phyloP scores from a whole-genome alignment of 2,329 filamentous ascomycete genomes.

The Zelopaecilomyces penicillatus region DNA sequence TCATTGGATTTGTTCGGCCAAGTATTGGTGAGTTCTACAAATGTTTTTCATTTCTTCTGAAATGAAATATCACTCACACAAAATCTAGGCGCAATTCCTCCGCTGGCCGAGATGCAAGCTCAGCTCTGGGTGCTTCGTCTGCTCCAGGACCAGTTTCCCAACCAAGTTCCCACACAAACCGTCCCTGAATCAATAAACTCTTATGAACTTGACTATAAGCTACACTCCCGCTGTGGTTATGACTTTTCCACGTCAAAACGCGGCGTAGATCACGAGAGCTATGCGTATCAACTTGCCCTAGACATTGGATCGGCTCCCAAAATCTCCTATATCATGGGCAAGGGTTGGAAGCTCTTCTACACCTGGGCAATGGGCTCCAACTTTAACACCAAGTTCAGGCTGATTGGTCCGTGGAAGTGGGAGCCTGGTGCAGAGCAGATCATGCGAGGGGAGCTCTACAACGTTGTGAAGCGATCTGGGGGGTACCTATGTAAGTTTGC shows the following conservation, averaged over 20 bases:
- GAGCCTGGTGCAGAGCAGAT: conserved; percentile 25
- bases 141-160: conserved; percentile 21
- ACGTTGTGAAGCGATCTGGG: conserved; percentile 27
- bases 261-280: conserved; percentile 41
- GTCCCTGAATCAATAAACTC: conserved; percentile 17
- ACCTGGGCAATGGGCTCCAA: conserved; percentile 41
- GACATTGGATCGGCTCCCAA: conserved; percentile 37
- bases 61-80: background rate
- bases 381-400: conserved; percentile 41
- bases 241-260: conserved; percentile 26
- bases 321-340: conserved; percentile 23
- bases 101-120: conserved; percentile 39
- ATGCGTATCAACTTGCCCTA: conserved; percentile 40
- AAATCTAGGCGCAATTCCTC: conserved; percentile 34
- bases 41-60: background rate
- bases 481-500: conserved; percentile 28
- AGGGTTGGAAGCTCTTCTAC: conserved; percentile 30
- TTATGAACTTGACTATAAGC: conserved; percentile 33
- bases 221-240: conserved; percentile 26
- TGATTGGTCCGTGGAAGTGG: conserved; percentile 36
- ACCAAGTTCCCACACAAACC: conserved; percentile 9
- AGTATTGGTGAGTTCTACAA: conserved; percentile 24
- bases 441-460: conserved; percentile 34
- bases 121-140: conserved; percentile 38
- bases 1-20: conserved; percentile 40